Percentiles rank a stretch among this genome's conserved stretches.
Evolutionary conservation across 768 basidiomycete genomes (phyloP).

Genomic region (Phallus indusiatus): DNA sequence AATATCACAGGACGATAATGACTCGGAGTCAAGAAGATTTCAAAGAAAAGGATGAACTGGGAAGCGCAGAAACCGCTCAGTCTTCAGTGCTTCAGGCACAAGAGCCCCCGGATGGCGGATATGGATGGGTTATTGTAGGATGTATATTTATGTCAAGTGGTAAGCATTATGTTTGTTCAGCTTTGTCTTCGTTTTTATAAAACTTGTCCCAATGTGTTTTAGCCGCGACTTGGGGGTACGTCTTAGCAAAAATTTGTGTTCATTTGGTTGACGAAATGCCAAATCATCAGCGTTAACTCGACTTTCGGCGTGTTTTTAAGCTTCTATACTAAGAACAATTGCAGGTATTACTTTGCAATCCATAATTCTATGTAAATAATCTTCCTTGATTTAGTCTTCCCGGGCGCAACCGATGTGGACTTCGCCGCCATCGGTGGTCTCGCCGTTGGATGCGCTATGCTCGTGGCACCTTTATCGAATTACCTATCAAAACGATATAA

Average conservation of each 20-base stretch:
- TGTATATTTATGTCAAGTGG: conserved; percentile 18
- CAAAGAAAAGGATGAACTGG: no score
- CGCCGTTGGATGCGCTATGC: conserved; percentile 12
- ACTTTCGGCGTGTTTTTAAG: neutral
- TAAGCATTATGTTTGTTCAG: conserved; percentile 12
- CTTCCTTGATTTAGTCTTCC: conserved; percentile 10
- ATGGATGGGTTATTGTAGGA: conserved; percentile 24
- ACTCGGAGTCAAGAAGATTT: no score
- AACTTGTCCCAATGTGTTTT: neutral
- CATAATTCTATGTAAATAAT: conserved; percentile 9
- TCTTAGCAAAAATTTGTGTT: neutral
- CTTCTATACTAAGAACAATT: neutral
- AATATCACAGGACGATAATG: no score
- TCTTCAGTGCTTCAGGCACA: neutral
- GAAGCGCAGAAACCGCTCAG: no score
- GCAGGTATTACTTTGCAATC: neutral
- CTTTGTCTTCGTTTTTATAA: neutral
- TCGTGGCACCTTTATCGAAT: conserved; percentile 16
- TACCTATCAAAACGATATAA: conserved; percentile 13
- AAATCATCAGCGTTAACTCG: neutral
- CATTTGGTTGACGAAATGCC: neutral
- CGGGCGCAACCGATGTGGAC: conserved; percentile 14
- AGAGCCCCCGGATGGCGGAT: conserved; percentile 23
- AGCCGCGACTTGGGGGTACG: conserved; percentile 4
- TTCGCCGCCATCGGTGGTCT: conserved; percentile 18